Evolutionary conservation across 257 asterid species (phyloP).

Genomic region (Vinca minor): DNA sequence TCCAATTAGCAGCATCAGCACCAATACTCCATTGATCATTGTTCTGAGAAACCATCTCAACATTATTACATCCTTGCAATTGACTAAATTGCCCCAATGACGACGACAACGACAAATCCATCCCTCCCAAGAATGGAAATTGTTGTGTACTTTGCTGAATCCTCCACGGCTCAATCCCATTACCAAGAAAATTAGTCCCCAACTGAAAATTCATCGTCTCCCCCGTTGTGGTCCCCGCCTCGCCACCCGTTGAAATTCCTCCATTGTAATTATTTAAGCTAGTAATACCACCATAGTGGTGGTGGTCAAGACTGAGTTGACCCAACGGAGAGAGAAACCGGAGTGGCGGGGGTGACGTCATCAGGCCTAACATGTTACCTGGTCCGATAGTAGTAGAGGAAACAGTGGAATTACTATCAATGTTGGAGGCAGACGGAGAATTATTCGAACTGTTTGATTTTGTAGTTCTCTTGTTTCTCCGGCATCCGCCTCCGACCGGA

Average conservation of each 20-base stretch:
- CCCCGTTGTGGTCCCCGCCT: too few species aligned
- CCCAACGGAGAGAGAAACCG: constrained; percentile 61
- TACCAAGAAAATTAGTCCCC: constrained; percentile 31
- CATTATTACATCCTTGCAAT: constrained; percentile 31
- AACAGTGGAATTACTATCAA: constrained; percentile 39
- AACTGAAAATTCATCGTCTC: constrained; percentile 45
- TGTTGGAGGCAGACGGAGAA: constrained; percentile 42
- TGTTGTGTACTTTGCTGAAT: constrained; percentile 47
- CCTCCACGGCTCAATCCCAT: constrained; percentile 64
- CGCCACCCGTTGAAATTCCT: constrained; percentile 40
- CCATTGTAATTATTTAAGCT: constrained; percentile 41
- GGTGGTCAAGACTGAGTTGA: constrained; percentile 34
- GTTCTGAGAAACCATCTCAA: too few species aligned
- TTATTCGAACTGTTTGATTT: constrained; percentile 44
- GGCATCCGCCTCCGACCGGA: constrained; percentile 87
- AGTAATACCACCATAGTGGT: constrained; percentile 24
- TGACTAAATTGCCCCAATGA: constrained; percentile 27
- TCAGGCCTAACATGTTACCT: constrained; percentile 33
- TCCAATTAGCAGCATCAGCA: constrained; percentile 46
- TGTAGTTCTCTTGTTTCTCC: constrained; percentile 69
- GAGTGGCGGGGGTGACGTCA: constrained; percentile 37
- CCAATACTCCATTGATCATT: constrained; percentile 30
- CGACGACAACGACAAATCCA: constrained; percentile 28
- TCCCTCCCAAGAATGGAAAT: constrained; percentile 53
- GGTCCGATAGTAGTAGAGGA: constrained; percentile 31